Evolutionary conservation across 805 yeast species (phyloP), one percentile per base, ranked within the genome.

Genomic region (Lipomyces kockii): DNA sequence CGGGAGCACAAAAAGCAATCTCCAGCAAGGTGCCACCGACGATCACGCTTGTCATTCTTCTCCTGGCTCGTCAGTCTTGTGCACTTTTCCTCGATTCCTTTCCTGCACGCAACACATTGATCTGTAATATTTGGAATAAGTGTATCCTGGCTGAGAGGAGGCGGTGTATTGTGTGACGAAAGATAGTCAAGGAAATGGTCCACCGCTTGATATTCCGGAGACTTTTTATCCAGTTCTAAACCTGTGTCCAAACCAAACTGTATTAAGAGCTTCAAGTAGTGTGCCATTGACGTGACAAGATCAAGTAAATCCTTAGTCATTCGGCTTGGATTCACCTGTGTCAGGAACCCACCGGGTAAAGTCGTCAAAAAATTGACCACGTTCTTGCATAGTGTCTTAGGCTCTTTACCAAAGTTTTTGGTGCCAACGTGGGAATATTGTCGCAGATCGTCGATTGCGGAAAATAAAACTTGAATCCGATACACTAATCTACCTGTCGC

Each of bases 281-380:
- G 98, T 0, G 99, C 98, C 73, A 94, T 81, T 0, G 96, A 92
- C 0, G 97, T 91, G 4, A 93, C 93, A 11, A 93, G 86, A 0
- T 94, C 86, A 72, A 95, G 83, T 52, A 94, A 75, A 27, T 79
- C 81, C 46, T 74, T 76, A 1, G 80, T 74, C 32, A 72, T 67
- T 11, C 74, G 76, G 69, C 71, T 66, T 17, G 70, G 68, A 2
- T 70, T 68, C 22, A 70, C 66, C 12, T 72, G 63, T 14, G 71
- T 60, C 35, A 71, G 72, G 37, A 72, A 77, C 0, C 86, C 82
- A 74, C 91, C 92, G 69, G 97, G 83, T 55, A 95, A 79, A 43
- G 92, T 83, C 0, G 97, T 92, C 76, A 95, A 83, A 79, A 92
- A 94, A 60, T 91, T 87, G 89, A 95, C 93, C 7, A 95, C 83